A percentile compares a stretch with the other conserved stretches of the same genome.
Evolutionary conservation across 2,329 filamentous ascomycete genomes (phyloP).

Genomic region (Lachnellula suecica): DNA sequence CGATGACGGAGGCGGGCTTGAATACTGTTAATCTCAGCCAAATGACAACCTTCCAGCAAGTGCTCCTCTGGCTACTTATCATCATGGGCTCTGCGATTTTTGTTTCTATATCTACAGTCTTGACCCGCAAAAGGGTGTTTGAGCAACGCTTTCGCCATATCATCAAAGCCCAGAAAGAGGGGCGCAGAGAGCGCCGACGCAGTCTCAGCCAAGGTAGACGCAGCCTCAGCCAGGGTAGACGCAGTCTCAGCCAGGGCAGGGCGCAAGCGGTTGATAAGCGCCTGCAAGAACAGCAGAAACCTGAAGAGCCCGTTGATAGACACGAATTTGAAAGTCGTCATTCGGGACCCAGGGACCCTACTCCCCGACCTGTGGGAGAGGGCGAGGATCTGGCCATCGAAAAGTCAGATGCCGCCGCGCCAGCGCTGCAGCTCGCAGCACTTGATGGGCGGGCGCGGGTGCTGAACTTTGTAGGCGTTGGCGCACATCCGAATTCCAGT

Average conservation of each 20-base stretch:
- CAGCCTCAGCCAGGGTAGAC: not conserved
- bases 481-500: constrained; percentile 12
- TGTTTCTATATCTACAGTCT: constrained; percentile 63
- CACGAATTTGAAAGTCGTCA: constrained; percentile 19
- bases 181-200: constrained; percentile 7
- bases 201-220: constrained; percentile 10
- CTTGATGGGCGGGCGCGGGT: not conserved
- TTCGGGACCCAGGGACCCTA: constrained; percentile 13
- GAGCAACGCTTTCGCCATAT: constrained; percentile 58
- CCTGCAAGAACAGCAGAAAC: not conserved
- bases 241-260: not conserved
- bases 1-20: constrained; percentile 66
- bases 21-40: constrained; percentile 65
- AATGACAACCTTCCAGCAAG: constrained; percentile 68
- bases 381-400: too few species aligned
- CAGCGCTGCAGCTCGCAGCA: not conserved
- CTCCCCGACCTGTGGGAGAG: not conserved
- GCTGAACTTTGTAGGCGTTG: constrained; percentile 19
- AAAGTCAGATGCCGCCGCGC: not conserved
- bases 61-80: constrained; percentile 63
- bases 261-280: not conserved
- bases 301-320: constrained; percentile 5
- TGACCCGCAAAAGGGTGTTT: constrained; percentile 60
- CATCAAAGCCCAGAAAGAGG: constrained; percentile 41
- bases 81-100: constrained; percentile 66